Base-by-base conservation (phyloP, 202 grass and related monocot species). In the Sporobolus alterniflorus region DNA sequence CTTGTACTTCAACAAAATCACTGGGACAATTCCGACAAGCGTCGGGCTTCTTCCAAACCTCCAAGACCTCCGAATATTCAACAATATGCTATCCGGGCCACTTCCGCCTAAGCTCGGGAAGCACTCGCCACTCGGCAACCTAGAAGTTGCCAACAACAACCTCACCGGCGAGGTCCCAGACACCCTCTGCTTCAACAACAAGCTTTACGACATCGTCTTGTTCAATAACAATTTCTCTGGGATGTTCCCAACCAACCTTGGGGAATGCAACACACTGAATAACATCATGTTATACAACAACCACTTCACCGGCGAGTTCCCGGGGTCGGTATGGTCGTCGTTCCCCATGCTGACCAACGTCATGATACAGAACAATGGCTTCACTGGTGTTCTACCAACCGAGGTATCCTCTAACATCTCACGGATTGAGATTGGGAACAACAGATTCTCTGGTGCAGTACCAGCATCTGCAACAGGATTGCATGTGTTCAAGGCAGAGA, bases 61-160 rank as follows among this genome's bases (percentile, higher is more conserved):
- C 29, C 1, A 0, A 0, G 81, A 90, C 59, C 20, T 94, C 44
- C 48, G 77, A 9, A 48, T 92, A 5, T 88, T 81, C n/a, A 15
- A 77, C 26, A 94, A 94, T 26, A 68, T 1, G 9, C 61, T 94
- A 15, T 68, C 62, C 0, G 92, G 89, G 4, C 54, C 50, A 9
- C 62, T 94, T 17, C 89, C 89, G 21, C 61, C 77, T 11, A 76
- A 91, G 77, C 84, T 94, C 36, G 91, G 91, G 44, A 94, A 86
- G 48, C 16, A 91, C 61, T 94, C 91, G 1, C 34, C 21, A 0
- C 69, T 94, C 2, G 52, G 26, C 14, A 82, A 88, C 69, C 0
- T 94, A 0, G 87, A 91, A 16, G 84, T 94, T 3, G 16, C 9
- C 33, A 20, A 83, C 44, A 94, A 94, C 62, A 11, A 48, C 5